A percentile compares a stretch with the other conserved stretches of the same genome.
Evolutionary conservation across 169 alveolate species (phyloP).

Genomic region (Theileria sp.): DNA sequence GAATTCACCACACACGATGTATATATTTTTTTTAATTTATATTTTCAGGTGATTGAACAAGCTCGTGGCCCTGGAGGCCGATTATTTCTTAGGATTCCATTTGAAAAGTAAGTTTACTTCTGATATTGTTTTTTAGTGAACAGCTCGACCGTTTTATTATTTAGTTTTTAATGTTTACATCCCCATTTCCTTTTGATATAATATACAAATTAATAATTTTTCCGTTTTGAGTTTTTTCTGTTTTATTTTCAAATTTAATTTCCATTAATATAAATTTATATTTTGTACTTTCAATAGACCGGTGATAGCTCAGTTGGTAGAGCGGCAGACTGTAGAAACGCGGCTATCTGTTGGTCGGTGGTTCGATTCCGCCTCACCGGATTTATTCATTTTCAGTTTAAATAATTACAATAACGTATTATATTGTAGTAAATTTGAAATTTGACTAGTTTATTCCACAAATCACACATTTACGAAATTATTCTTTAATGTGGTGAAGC

Average conservation of each 20-base stretch:
- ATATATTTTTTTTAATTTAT: neutral
- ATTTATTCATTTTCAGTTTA: constrained; percentile 46
- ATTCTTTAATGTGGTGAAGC: neutral
- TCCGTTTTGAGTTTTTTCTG: neutral
- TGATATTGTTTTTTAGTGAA: constrained; percentile 13
- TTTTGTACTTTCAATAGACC: constrained; percentile 59
- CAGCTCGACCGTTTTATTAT: constrained; percentile 44
- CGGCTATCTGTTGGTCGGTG: constrained; percentile 94
- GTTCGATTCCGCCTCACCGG: constrained; percentile 96
- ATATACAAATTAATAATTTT: neutral
- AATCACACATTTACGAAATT: neutral
- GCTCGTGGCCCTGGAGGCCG: constrained; percentile 63
- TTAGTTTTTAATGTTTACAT: neutral
- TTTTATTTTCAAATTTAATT: neutral
- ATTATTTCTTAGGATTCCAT: constrained; percentile 54
- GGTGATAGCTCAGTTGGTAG: constrained; percentile 96
- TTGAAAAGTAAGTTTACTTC: constrained; percentile 30
- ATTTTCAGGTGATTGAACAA: constrained; percentile 54
- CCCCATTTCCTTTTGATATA: constrained; percentile 1
- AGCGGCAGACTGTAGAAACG: constrained; percentile 94
- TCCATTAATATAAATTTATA: neutral
- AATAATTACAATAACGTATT: neutral
- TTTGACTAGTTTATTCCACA: neutral
- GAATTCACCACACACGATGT: constrained; percentile 68
- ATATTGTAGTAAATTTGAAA: neutral